These are phyloP conservation scores for Acanthamoeba lenticulata DNA, from an alignment of 208 protist genomes.

Conservation along the genomic window DNA sequence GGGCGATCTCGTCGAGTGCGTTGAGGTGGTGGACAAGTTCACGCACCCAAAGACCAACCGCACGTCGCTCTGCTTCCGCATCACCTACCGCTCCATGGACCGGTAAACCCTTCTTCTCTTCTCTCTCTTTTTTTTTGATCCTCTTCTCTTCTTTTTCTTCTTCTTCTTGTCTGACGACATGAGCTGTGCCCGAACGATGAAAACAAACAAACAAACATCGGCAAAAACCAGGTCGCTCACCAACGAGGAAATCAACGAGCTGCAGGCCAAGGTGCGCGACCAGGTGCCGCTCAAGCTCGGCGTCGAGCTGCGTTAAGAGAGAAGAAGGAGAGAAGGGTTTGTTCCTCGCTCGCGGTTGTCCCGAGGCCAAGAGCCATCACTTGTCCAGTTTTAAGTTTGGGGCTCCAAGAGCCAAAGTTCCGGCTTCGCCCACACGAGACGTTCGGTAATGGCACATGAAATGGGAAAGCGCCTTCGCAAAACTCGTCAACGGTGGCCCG, in stretches of 20 bases:
- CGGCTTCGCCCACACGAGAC: too few species aligned
- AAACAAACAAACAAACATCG: not conserved
- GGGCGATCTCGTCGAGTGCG: conserved; percentile 87
- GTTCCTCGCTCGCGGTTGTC: too few species aligned
- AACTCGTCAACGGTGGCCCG: too few species aligned
- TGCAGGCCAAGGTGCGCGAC: conserved; percentile 80
- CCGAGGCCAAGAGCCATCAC: too few species aligned
- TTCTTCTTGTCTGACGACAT: not conserved
- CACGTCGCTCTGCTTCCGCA: conserved; percentile 88
- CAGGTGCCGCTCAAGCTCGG: conserved; percentile 40
- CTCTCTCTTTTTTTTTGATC: not conserved
- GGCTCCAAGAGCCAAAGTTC: too few species aligned
- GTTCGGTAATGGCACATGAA: too few species aligned
- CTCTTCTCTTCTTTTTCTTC: not conserved
- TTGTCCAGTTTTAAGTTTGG: too few species aligned
- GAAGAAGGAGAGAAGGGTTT: too few species aligned
- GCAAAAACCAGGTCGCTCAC: conserved; percentile 73
- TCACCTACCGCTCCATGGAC: conserved; percentile 91
- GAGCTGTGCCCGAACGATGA: not conserved
- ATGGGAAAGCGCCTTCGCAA: too few species aligned
- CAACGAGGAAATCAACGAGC: conserved; percentile 86
- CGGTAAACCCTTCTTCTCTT: conserved; percentile 37
- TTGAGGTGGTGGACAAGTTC: conserved; percentile 86
- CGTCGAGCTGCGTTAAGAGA: conserved; percentile 77
- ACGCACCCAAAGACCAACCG: conserved; percentile 86